A percentile compares a stretch with the other conserved stretches of the same genome.
Evolutionary conservation across 2,329 filamentous ascomycete species (phyloP).

Genomic region (Xylaria sp.): DNA sequence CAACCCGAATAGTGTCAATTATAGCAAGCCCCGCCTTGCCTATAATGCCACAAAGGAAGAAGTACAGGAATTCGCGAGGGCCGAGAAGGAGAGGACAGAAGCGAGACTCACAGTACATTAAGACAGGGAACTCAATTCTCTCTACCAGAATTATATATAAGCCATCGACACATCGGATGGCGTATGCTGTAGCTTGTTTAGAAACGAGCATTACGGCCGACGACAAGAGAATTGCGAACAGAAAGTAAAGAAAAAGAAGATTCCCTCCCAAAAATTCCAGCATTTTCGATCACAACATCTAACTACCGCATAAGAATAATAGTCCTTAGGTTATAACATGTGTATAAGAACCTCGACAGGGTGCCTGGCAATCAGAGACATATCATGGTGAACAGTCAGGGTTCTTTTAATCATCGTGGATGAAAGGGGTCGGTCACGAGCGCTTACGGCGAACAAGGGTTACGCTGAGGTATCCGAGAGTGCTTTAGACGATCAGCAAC

Average conservation of each 20-base stretch:
- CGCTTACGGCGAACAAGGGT: neutral
- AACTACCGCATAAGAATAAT: neutral
- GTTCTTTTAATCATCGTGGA: neutral
- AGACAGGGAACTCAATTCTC: neutral
- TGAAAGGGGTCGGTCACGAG: neutral
- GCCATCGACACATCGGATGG: too few species aligned
- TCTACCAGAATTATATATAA: neutral
- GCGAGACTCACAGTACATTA: slow-evolving; percentile 8
- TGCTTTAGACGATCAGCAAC: neutral
- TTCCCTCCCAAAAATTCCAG: too few species aligned
- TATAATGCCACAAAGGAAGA: slow-evolving; percentile 87
- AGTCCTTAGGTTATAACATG: neutral
- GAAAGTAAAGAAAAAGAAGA: neutral
- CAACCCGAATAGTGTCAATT: slow-evolving; percentile 74
- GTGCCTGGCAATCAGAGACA: neutral
- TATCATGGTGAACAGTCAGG: neutral
- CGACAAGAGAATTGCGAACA: neutral
- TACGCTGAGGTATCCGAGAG: neutral
- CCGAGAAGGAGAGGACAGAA: slow-evolving; percentile 80
- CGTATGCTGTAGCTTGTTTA: too few species aligned
- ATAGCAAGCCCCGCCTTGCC: slow-evolving; percentile 76
- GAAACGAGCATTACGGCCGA: neutral
- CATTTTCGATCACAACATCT: neutral
- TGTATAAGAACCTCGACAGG: neutral
- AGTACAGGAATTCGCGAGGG: slow-evolving; percentile 69